Conservation (phyloP, 352 stramenopile species). For the Phytophthora melonis region DNA sequence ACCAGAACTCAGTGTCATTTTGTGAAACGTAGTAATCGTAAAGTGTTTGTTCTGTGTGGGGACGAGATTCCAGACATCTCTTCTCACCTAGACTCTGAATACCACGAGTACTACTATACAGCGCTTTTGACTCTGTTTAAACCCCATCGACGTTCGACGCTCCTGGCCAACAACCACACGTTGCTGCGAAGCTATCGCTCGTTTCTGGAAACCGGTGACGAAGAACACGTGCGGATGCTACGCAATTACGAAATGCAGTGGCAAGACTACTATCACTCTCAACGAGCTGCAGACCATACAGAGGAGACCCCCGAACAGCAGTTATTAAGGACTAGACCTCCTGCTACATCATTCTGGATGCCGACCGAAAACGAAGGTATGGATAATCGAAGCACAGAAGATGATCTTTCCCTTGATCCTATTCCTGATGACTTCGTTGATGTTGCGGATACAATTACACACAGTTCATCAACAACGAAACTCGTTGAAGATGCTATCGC, state of each 20-base stretch:
- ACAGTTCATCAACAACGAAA: no score
- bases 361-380: neutral
- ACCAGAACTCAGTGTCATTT: no score
- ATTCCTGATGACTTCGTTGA: no score
- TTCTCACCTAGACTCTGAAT: neutral
- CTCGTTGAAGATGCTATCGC: no score
- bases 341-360: neutral
- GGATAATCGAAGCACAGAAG: no score
- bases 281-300: neutral
- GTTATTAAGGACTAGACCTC: conserved; percentile 13
- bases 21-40: neutral
- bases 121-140: conserved; percentile 23
- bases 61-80: conserved; percentile 22
- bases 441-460: no score
- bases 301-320: conserved; percentile 5
- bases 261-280: conserved; percentile 19
- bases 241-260: conserved; percentile 11
- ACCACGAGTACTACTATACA: conserved; percentile 19
- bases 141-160: conserved; percentile 8
- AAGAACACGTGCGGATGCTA: neutral
- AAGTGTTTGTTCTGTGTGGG: conserved; percentile 15
- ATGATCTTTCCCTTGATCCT: no score
- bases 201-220: conserved; percentile 1
- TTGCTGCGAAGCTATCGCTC: neutral
- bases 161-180: neutral